These are phyloP conservation scores for Neonectria sp. DNA, from an alignment of 2,329 filamentous ascomycete species.

Conservation along the genomic window DNA sequence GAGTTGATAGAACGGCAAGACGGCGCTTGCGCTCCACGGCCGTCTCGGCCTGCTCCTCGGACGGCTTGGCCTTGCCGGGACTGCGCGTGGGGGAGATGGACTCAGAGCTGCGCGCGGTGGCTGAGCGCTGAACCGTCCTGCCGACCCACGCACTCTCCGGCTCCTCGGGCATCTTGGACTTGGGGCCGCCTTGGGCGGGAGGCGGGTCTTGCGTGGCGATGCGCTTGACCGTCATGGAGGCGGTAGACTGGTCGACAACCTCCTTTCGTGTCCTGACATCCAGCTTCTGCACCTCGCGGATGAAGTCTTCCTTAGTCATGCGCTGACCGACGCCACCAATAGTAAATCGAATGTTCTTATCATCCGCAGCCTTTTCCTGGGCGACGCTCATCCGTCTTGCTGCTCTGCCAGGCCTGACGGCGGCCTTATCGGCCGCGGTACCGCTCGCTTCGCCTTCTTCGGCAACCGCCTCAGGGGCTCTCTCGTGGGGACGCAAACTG, in stretches of 20 bases:
- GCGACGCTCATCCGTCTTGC: slow-evolving; percentile 57
- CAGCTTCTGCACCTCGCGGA: slow-evolving; percentile 79
- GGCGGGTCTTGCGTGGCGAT: slow-evolving; percentile 61
- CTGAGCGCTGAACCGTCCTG: slow-evolving; percentile 1
- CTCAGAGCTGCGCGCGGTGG: slow-evolving; percentile 28
- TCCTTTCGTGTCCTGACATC: slow-evolving; percentile 75
- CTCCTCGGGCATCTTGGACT: slow-evolving; percentile 38
- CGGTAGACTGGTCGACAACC: slow-evolving; percentile 66
- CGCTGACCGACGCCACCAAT: slow-evolving; percentile 80
- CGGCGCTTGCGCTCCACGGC: slow-evolving; percentile 79
- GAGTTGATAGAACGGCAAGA: slow-evolving; percentile 66
- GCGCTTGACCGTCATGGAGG: slow-evolving; percentile 64
- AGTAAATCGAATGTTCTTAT: slow-evolving; percentile 81
- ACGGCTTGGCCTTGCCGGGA: slow-evolving; percentile 36
- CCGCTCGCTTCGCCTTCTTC: slow-evolving; percentile 52
- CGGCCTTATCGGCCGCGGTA: slow-evolving; percentile 51
- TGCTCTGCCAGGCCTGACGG: slow-evolving; percentile 66
- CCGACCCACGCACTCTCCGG: slow-evolving; percentile 30
- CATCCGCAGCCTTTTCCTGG: slow-evolving; percentile 72
- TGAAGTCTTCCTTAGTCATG: slow-evolving; percentile 87
- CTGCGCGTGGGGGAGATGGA: slow-evolving; percentile 38
- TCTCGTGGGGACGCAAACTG: slow-evolving; percentile 59
- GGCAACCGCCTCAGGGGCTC: slow-evolving; percentile 48
- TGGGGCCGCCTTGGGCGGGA: slow-evolving; percentile 36
- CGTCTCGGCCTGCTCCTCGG: slow-evolving; percentile 68